Evolutionary conservation across 139 green algal species (phyloP), one percentile per base, ranked within the genome.

Genomic region (Chlamydomonas asymmetrica): DNA sequence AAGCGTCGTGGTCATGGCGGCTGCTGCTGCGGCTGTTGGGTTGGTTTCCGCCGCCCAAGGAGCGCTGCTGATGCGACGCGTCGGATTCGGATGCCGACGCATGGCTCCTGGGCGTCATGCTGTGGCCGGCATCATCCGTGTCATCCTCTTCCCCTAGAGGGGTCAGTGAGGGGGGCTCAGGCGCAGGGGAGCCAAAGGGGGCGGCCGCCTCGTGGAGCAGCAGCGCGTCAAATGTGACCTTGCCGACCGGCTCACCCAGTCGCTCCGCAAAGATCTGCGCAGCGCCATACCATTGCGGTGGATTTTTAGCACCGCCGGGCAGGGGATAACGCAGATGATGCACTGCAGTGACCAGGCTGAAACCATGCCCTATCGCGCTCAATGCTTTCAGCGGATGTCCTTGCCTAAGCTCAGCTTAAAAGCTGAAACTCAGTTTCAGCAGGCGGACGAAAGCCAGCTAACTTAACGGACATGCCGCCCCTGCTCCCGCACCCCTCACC

Each of bases 181-280:
- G n/a, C n/a, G n/a, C n/a, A n/a, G n/a, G n/a, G n/a, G n/a, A n/a
- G n/a, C n/a, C n/a, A n/a, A 59, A n/a, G 22, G 49, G 22, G 22
- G 22, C 49, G 7, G 32, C 76, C 4, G 63, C 59, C 29, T 63
- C 60, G 45, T 41, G n/a, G 40, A 84, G 66, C 39, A 84, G 35
- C 40, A 74, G 66, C 25, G 37, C 27, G 18, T 77, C 71, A 56
- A 79, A 59, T 13, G 22, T 35, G 1, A 84, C 50, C 45, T 52
- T 54, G 37, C 79, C 79, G 48, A 84, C 79, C 25, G 72, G 63
- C 34, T 50, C 49, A 40, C 70, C 62, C 67, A 78, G 35, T 38
- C 50, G 50, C 68, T 79, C 79, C 27, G 79, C 79, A 56, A 78
- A 74, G 35, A 69, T 74, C 79, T 82, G 76, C n/a, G n/a, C n/a